Conservation (phyloP, 345 rosid species). For the Gossypium raimondii region DNA sequence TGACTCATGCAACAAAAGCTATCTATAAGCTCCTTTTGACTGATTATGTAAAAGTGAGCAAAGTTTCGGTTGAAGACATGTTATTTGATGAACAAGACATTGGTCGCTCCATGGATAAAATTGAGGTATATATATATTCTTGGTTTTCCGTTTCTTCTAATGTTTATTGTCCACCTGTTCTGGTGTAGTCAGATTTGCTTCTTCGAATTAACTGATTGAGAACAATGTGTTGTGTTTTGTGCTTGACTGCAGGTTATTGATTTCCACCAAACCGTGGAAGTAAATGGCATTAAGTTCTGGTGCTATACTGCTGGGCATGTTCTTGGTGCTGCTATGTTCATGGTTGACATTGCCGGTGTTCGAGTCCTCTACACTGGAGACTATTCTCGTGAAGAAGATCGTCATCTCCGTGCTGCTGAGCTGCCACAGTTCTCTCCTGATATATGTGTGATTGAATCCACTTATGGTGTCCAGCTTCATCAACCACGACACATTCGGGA, state of each 20-base stretch:
- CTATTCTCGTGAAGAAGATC: slow-evolving; percentile 90
- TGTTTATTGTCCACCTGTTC: background rate
- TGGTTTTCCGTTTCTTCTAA: background rate
- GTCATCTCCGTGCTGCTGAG: slow-evolving; percentile 96
- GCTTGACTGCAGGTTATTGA: slow-evolving; percentile 58
- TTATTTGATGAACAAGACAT: slow-evolving; percentile 89
- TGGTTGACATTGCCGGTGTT: slow-evolving; percentile 95
- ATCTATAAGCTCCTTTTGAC: slow-evolving; percentile 81
- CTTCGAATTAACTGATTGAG: background rate
- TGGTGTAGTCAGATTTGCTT: background rate
- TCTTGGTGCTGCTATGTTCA: slow-evolving; percentile 98
- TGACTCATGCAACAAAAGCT: slow-evolving; percentile 98
- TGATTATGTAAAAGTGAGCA: slow-evolving; percentile 97
- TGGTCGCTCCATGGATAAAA: slow-evolving; percentile 83
- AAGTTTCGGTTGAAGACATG: slow-evolving; percentile 96
- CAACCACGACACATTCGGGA: slow-evolving; percentile 81
- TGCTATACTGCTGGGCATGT: slow-evolving; percentile 99
- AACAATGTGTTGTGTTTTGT: background rate
- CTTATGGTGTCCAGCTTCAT: slow-evolving; percentile 95
- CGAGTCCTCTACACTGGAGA: slow-evolving; percentile 93
- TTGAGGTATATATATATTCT: slow-evolving; percentile 54
- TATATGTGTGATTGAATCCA: slow-evolving; percentile 88
- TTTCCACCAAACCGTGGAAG: slow-evolving; percentile 89
- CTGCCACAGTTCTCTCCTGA: slow-evolving; percentile 96
- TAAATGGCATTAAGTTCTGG: slow-evolving; percentile 90